phyloP scores from a whole-genome alignment of 1,284 basidiomycete species.

The Stereum hirsutum region DNA sequence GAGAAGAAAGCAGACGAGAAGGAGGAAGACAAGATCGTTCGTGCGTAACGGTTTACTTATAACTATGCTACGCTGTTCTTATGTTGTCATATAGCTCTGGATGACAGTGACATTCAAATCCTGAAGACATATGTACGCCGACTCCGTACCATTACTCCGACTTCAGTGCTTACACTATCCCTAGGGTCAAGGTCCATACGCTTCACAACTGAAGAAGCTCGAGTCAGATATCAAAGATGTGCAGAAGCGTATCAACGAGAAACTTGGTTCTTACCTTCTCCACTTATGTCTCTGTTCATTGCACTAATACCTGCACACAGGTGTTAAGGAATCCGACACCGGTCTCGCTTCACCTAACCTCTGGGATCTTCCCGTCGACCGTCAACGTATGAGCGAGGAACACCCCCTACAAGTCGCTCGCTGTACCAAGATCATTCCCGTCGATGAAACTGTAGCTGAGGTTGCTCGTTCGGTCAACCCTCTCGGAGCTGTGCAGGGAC shows the following conservation, averaged over 20 bases:
- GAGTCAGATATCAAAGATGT: constrained; percentile 94
- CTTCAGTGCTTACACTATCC: constrained; percentile 11
- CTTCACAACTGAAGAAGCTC: constrained; percentile 79
- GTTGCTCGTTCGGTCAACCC: constrained; percentile 67
- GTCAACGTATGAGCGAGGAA: constrained; percentile 85
- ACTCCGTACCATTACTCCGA: constrained; percentile 4
- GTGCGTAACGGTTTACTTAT: constrained; percentile 32
- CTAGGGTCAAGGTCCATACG: constrained; percentile 98
- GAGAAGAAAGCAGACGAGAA: constrained; percentile 76
- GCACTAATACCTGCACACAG: constrained; percentile 23
- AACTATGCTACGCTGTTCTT: constrained; percentile 11
- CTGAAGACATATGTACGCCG: constrained; percentile 87
- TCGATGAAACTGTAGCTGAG: constrained; percentile 65
- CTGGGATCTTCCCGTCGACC: constrained; percentile 89
- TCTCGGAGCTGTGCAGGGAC: constrained; percentile 67
- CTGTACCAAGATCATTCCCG: constrained; percentile 96
- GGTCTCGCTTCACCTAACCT: constrained; percentile 95
- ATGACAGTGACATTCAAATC: constrained; percentile 98
- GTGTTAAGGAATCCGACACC: constrained; percentile 97
- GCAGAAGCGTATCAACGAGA: constrained; percentile 96
- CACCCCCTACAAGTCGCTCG: constrained; percentile 95
- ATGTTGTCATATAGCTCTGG: constrained; percentile 56
- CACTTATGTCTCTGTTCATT: neutral
- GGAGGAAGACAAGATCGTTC: constrained; percentile 87
- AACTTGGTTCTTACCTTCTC: constrained; percentile 52